Conservation (phyloP, 2,329 filamentous ascomycete species). For the Colletotrichum karsti region DNA sequence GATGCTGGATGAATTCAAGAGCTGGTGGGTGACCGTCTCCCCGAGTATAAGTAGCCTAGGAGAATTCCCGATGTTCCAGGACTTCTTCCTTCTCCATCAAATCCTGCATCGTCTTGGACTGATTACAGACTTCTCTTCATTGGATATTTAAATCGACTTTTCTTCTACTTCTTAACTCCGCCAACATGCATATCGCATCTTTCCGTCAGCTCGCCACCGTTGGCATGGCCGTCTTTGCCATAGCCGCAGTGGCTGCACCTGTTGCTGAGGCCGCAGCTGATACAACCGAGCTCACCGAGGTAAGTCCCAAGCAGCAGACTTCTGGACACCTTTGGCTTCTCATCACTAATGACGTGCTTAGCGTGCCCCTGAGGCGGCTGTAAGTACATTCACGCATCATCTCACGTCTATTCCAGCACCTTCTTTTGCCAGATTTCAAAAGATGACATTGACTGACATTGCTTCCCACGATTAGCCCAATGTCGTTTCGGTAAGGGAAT, state of each 20-base stretch:
- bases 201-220: constrained; percentile 5
- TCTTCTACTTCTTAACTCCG: neutral
- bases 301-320: neutral
- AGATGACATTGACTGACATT: neutral
- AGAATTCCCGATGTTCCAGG: neutral
- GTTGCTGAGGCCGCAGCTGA: neutral
- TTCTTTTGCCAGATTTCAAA: neutral
- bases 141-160: neutral
- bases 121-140: neutral
- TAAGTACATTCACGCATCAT: neutral
- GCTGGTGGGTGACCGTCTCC: neutral
- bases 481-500: neutral
- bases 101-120: neutral
- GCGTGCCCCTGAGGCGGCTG: constrained; percentile 11
- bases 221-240: constrained; percentile 16
- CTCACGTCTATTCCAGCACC: neutral
- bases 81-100: neutral
- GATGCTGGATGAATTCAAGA: neutral
- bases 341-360: neutral
- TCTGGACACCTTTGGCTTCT: neutral
- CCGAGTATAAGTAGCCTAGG: constrained; percentile 5
- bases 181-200: constrained; percentile 14
- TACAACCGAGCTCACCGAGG: neutral
- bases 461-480: neutral
- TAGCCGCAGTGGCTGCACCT: constrained; percentile 9